Conservation (phyloP, 129 eudicot genomes). For the Chrysanthemum seticuspe region DNA sequence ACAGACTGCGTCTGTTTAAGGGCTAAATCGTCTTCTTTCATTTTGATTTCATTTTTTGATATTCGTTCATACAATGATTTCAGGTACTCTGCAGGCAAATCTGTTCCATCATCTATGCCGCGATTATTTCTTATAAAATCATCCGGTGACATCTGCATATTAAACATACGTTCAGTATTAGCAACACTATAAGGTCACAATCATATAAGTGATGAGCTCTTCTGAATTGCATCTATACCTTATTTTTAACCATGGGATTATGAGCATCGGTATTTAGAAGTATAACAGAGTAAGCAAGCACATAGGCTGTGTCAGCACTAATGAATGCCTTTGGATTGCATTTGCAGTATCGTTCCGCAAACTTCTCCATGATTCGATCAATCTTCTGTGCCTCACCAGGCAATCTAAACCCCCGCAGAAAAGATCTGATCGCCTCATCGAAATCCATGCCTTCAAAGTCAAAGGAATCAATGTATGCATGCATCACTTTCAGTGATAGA, state of each 20-base stretch:
- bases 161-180: constrained; percentile 9
- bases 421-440: constrained; percentile 89
- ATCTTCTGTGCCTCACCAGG: constrained; percentile 99
- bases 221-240: constrained; percentile 48
- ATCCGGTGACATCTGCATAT: constrained; percentile 89
- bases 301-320: constrained; percentile 99
- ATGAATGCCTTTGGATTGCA: constrained; percentile 90
- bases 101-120: constrained; percentile 99
- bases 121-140: constrained; percentile 98
- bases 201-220: constrained; percentile 2
- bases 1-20: constrained; percentile 77
- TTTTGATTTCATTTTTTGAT: constrained; percentile 88
- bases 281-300: constrained; percentile 96
- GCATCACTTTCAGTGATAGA: constrained; percentile 89
- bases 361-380: constrained; percentile 98
- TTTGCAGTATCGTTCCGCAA: constrained; percentile 95
- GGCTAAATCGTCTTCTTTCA: constrained; percentile 90
- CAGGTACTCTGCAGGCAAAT: constrained; percentile 82
- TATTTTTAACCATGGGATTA: constrained; percentile 96
- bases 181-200: constrained; percentile 17
- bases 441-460: constrained; percentile 86
- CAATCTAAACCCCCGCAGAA: constrained; percentile 84
- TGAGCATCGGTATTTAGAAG: constrained; percentile 97
- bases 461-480: constrained; percentile 91
- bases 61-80: constrained; percentile 84